Evolutionary conservation across 2,329 filamentous ascomycete species (phyloP).

Genomic region (Cordyceps pruinosa): DNA sequence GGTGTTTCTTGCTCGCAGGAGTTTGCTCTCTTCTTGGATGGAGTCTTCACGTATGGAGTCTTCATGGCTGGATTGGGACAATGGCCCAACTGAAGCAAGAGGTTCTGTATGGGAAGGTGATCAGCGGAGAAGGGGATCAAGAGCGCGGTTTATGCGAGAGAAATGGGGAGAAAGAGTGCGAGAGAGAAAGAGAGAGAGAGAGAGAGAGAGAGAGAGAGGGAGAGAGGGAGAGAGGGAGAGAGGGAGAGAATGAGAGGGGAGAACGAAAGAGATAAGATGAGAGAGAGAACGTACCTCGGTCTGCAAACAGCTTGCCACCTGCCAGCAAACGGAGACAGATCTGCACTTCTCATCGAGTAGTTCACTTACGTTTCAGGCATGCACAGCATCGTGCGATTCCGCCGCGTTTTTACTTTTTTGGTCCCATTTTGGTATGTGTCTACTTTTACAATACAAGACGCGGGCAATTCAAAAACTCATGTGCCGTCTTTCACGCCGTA

Average conservation of each 20-base stretch:
- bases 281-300: neutral
- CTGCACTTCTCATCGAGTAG: neutral
- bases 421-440: slow-evolving; percentile 17
- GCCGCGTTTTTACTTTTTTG: neutral
- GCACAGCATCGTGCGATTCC: neutral
- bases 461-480: slow-evolving; percentile 17
- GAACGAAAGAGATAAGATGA: neutral
- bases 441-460: slow-evolving; percentile 24
- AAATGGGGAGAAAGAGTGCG: neutral
- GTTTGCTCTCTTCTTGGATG: neutral
- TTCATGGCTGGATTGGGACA: no score
- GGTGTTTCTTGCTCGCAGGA: neutral
- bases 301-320: slow-evolving; percentile 5
- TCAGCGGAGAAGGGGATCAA: neutral
- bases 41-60: no score
- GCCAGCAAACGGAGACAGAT: neutral
- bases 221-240: neutral
- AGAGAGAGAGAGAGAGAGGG: neutral
- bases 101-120: neutral
- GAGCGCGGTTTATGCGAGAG: neutral
- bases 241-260: neutral
- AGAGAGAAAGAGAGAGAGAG: neutral
- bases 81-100: neutral
- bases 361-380: neutral
- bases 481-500: slow-evolving; percentile 8